Conservation (phyloP, 2,329 filamentous ascomycete genomes). For the Davidsoniella eucalypti region DNA sequence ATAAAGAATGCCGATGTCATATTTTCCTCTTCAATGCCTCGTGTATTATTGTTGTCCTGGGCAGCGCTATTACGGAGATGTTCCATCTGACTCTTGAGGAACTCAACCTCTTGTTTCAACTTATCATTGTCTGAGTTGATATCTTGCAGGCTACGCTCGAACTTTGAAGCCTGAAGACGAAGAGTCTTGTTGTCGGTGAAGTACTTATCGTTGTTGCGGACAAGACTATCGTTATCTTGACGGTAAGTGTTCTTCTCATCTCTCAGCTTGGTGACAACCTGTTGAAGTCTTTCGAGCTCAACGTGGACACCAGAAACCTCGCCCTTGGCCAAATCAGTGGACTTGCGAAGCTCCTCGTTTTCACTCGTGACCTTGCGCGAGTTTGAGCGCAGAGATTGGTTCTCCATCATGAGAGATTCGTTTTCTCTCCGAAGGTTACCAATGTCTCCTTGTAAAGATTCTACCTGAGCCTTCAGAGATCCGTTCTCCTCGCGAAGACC, state of each 20-base stretch:
- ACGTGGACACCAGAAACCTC: constrained; percentile 26
- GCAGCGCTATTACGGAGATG: constrained; percentile 23
- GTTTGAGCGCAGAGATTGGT: constrained; percentile 27
- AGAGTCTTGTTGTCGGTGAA: constrained; percentile 36
- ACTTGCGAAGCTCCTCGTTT: constrained; percentile 28
- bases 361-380: constrained; percentile 27
- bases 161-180: constrained; percentile 30
- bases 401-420: constrained; percentile 27
- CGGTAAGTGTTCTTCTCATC: constrained; percentile 30
- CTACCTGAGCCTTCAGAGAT: constrained; percentile 24
- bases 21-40: constrained; percentile 26
- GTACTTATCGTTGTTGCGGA: constrained; percentile 38
- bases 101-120: constrained; percentile 31
- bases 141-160: constrained; percentile 28
- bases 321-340: constrained; percentile 24
- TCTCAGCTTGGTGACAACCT: constrained; percentile 23
- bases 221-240: constrained; percentile 35
- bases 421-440: constrained; percentile 26
- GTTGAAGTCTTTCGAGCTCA: constrained; percentile 25
- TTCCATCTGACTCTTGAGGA: constrained; percentile 29
- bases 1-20: constrained; percentile 44
- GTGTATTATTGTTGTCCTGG: constrained; percentile 13
- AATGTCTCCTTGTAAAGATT: constrained; percentile 27
- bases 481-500: constrained; percentile 22
- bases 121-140: constrained; percentile 31